These are phyloP conservation scores for Aphanomyces euteiches DNA, from an alignment of 352 stramenopile species.

Conservation along the genomic window DNA sequence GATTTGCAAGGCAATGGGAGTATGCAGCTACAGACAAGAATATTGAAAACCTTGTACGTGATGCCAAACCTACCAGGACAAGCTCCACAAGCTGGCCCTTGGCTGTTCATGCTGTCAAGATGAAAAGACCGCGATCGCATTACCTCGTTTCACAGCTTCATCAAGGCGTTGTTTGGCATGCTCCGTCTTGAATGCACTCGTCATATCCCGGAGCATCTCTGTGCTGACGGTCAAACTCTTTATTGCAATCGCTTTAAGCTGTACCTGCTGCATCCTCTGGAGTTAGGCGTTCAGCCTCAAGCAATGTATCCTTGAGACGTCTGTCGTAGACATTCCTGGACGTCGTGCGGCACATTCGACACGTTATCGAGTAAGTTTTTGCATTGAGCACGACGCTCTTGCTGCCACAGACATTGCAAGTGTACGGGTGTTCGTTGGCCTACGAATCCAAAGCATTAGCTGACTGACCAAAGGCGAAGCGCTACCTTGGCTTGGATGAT, in stretches of 20 bases:
- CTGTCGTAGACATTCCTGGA: conserved; percentile 19
- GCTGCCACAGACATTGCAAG: conserved; percentile 5
- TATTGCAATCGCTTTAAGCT: background rate
- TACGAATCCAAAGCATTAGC: background rate
- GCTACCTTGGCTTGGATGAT: conserved; percentile 3
- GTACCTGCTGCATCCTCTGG: conserved; percentile 11
- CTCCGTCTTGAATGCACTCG: conserved; percentile 1
- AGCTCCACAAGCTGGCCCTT: conserved; percentile 2
- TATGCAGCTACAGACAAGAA: conserved; percentile 14
- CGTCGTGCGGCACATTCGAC: conserved; percentile 19
- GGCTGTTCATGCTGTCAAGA: background rate
- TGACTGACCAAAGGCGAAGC: background rate
- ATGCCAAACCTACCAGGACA: conserved; percentile 9
- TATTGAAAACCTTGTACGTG: background rate
- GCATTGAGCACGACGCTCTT: conserved; percentile 14
- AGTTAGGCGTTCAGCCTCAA: conserved; percentile 3
- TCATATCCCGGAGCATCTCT: conserved; percentile 25
- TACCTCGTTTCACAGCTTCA: conserved; percentile 12
- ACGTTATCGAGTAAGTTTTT: conserved; percentile 11
- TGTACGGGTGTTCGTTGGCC: conserved; percentile 11
- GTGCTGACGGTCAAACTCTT: background rate
- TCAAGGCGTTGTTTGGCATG: conserved; percentile 15
- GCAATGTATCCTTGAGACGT: conserved; percentile 10
- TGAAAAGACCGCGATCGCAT: background rate
- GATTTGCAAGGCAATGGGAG: conserved; percentile 8